Base-by-base conservation (phyloP, 208 protist genomes). In the Porcisia deanei region DNA sequence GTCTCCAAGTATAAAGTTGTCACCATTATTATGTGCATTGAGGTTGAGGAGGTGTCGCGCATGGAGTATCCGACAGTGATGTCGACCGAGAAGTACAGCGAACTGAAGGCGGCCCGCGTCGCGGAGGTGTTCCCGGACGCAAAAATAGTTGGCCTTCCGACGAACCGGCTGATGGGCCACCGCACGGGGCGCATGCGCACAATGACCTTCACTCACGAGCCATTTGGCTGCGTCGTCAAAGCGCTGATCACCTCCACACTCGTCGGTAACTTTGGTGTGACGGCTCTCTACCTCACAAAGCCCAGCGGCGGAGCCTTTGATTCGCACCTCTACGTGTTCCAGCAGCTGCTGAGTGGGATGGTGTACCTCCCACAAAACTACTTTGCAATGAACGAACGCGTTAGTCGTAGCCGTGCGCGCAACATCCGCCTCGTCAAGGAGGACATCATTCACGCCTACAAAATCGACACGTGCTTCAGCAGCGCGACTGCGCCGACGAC, bases 51-150 rank as follows among this genome's bases (percentile, higher is more conserved):
- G 60, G 91, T 96, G 53, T 81, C 87, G 10, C 89, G 91, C 16
- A 97, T 96, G 91, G 85, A 77, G 41, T 97, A 95, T 79, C 93
- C 93, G 3, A 86, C 83, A 53, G 88, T 97, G 39, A 93, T 97
- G 85, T 95, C 93, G 18, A 94, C 85, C 3, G 91, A 96, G 75
- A 81, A 95, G 85, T 97, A 96, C 85, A 95, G 90, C 74, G 79
- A 89, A n/a, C 85, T 93, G 25, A 97, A 97, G 81, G 88, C 82
- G 71, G 73, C 90, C 45, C 88, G 93, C 14, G 71, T 97, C 59
- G 81, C 94, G 30, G 89, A 93, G 16, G 90, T 94, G 30, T 94
- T 95, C 60, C 59, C 75, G 9, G 91, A 94, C 57, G 88, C 91
- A 43, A 90, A 90, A 70, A 70, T 89, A 73, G 85, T 94, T 43